Evolutionary conservation across 2,329 filamentous ascomycete genomes (phyloP).

Genomic region (Beauveria bassiana): DNA sequence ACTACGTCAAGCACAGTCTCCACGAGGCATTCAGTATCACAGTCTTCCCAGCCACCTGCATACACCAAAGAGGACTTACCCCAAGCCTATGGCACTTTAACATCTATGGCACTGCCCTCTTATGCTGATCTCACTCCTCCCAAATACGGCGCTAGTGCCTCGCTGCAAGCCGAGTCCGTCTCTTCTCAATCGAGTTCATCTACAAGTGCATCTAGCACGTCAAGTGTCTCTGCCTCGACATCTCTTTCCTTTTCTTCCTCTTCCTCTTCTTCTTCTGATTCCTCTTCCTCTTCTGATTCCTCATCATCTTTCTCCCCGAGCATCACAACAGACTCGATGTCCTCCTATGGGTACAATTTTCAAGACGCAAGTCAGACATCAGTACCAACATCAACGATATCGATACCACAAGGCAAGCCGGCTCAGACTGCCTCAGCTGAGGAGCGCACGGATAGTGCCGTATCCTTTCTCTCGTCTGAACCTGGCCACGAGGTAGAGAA

Average conservation of each 20-base stretch:
- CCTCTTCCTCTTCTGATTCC: not conserved
- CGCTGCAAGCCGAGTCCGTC: not conserved
- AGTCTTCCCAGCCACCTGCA: not conserved
- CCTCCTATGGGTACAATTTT: conserved; percentile 5
- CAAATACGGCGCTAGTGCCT: not conserved
- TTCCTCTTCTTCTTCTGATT: not conserved
- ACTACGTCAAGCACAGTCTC: not conserved
- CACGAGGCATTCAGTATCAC: not conserved
- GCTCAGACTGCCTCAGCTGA: not conserved
- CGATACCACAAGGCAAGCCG: not conserved
- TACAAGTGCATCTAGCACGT: not conserved
- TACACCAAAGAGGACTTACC: not conserved
- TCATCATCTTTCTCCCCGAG: not conserved
- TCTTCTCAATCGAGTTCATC: not conserved
- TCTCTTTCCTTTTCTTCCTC: not conserved
- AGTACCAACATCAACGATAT: not conserved
- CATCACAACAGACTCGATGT: not conserved
- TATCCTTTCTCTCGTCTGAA: conserved; percentile 1
- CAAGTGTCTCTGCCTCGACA: not conserved
- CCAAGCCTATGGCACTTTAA: conserved; percentile 2
- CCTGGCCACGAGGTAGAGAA: not conserved
- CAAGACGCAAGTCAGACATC: not conserved
- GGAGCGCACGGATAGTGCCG: not conserved
- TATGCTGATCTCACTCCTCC: not conserved
- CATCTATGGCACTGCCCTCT: not conserved